Conservation (phyloP, 805 yeast genomes). For the Saccharomycopsis microspora region DNA sequence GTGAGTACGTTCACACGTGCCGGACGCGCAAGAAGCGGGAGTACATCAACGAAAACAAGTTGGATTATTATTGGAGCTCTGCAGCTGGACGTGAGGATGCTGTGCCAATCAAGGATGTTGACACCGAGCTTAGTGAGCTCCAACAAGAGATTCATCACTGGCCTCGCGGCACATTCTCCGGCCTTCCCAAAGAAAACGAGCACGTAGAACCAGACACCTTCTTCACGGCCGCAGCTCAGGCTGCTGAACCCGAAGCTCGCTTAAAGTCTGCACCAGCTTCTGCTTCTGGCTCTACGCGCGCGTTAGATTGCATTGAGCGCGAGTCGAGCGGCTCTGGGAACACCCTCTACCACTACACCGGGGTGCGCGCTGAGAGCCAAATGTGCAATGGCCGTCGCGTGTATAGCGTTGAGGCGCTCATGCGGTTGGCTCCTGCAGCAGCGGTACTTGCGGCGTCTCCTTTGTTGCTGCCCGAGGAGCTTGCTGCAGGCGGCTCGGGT, state of each 20-base stretch:
- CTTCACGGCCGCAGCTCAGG: no score
- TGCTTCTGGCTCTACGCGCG: no score
- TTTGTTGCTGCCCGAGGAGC: background rate
- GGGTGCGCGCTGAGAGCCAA: background rate
- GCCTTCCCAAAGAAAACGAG: no score
- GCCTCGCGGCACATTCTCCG: no score
- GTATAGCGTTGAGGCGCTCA: conserved; percentile 12
- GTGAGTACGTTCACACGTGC: conserved; percentile 22
- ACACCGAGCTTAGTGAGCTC: no score
- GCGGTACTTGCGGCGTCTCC: background rate
- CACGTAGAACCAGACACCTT: no score
- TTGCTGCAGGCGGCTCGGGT: background rate
- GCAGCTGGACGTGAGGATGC: conserved; percentile 1
- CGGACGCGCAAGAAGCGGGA: conserved; percentile 16
- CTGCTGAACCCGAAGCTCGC: no score
- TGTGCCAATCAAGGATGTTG: background rate
- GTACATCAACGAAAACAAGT: conserved; percentile 1
- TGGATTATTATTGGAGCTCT: conserved; percentile 9
- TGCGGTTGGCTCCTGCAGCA: background rate
- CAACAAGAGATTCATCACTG: no score
- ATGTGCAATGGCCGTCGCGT: background rate
- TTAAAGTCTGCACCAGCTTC: no score
- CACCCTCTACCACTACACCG: conserved; percentile 11
- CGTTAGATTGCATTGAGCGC: no score
- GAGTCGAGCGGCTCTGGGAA: background rate